Base-by-base conservation (phyloP, 2,329 filamentous ascomycete species). In the Knoxdaviesia capensis region DNA sequence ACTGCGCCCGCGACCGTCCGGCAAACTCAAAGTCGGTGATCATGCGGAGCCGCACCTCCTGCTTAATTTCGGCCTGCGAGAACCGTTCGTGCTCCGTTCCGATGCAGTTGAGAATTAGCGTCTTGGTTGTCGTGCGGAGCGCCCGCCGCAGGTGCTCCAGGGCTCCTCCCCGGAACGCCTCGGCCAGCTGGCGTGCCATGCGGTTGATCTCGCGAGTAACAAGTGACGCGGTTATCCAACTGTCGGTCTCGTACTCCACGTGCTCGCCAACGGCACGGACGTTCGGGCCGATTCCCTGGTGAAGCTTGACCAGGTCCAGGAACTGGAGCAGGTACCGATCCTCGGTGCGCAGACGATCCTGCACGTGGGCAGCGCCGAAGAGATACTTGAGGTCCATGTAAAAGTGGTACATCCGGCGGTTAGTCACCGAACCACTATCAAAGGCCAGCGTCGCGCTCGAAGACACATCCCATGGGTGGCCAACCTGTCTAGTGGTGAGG, bases 231-330 rank as follows among this genome's bases (percentile, higher is more conserved):
- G 84, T 92, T 42, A 98, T 96, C 90, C 90, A 98, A 20, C 85
- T 82, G 59, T 98, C 92, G 2, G 87, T 92, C 59, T 98, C 90
- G 54, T 96, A 98, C 57, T 98, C 92, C 32, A 98, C 83, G 56
- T 98, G 90, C 54, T 96, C 90, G 10, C 87, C 86, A 28, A 94
- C 74, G 3, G 88, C 90, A 47, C 92, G 53, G 30, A 87, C 69
- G 52, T 96, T 98, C 1, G 90, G 90, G 51, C 88, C 94, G 43
- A 98, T 94, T 31, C 90, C 88, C 61, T 98, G 92, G 49, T 94
- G 87, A 38, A 98, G 70, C 58, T 94, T 94, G 48, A 94, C 85
- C 10, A 98, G 66, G 54, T 98, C 92, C 38, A 98, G 65, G 59
- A 96, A 98, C 53, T 98, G 92, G 56, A 92, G 68, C 43, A 94